A percentile compares a stretch with the other conserved stretches of the same genome.
Evolutionary conservation across 192 early-diverging fungal genomes (phyloP).

Genomic region (Allomyces arbusculus): DNA sequence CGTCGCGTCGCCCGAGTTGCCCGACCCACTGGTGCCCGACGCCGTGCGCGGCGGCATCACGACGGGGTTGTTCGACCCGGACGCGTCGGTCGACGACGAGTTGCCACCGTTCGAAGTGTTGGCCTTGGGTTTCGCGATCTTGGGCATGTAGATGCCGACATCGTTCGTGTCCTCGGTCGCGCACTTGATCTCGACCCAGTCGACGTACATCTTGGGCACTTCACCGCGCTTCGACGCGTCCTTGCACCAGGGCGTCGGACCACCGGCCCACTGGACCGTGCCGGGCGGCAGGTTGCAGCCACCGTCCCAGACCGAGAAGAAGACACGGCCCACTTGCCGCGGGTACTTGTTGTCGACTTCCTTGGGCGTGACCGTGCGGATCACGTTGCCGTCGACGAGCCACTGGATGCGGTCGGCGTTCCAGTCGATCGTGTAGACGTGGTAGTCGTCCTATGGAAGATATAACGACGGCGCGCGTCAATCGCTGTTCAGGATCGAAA

Average conservation of each 20-base stretch:
- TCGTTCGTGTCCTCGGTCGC: background rate
- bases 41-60: background rate
- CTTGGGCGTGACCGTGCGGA: constrained; percentile 19
- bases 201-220: background rate
- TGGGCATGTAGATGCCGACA: background rate
- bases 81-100: background rate
- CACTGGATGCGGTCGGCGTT: constrained; percentile 28
- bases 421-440: constrained; percentile 36
- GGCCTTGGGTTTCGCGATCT: background rate
- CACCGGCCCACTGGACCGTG: constrained; percentile 32
- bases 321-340: constrained; percentile 20
- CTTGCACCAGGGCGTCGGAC: constrained; percentile 22
- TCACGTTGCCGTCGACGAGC: constrained; percentile 19
- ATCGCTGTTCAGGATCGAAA: no score
- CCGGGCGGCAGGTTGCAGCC: constrained; percentile 23
- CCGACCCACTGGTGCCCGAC: no score
- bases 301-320: constrained; percentile 45
- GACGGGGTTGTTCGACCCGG: no score
- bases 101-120: background rate
- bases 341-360: constrained; percentile 22
- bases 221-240: background rate
- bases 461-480: no score
- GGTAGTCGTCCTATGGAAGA: constrained; percentile 9
- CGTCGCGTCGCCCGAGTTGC: background rate
- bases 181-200: background rate